phyloP scores from a whole-genome alignment of 352 stramenopile species.

The Thraustotheca clavata region DNA sequence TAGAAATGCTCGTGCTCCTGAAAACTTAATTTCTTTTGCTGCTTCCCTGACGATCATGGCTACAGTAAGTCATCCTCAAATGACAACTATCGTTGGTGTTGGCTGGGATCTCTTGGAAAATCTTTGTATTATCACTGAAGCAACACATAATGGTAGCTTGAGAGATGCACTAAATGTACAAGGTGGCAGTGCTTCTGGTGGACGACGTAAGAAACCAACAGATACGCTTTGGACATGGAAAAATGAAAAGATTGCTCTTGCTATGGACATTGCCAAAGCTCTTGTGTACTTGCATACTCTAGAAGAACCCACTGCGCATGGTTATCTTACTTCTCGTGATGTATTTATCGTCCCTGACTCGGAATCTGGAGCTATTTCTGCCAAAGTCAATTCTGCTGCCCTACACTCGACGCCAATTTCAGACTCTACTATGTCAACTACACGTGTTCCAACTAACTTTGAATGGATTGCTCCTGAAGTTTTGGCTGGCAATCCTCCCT shows the following conservation, averaged over 20 bases:
- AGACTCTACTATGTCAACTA: not conserved
- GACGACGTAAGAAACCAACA: not conserved
- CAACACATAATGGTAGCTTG: conserved; percentile 24
- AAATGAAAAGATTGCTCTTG: conserved; percentile 41
- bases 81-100: conserved; percentile 5
- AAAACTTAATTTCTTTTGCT: not conserved
- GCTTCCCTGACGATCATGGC: not conserved
- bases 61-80: not conserved
- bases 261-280: conserved; percentile 46
- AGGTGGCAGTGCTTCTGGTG: not conserved
- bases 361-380: conserved; percentile 16
- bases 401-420: not conserved
- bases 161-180: conserved; percentile 23
- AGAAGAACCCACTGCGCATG: conserved; percentile 42
- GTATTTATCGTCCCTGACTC: conserved; percentile 33
- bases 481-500: not conserved
- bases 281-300: conserved; percentile 67
- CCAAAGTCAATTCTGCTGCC: conserved; percentile 29
- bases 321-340: conserved; percentile 50
- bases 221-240: conserved; percentile 26
- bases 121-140: conserved; percentile 30
- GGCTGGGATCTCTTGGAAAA: conserved; percentile 21
- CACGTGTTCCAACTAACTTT: not conserved
- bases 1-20: not conserved
- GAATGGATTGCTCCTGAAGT: conserved; percentile 17